These are phyloP conservation scores for Solanum hybrid DNA, from an alignment of 305 asterid genomes.

Conservation along the genomic window DNA sequence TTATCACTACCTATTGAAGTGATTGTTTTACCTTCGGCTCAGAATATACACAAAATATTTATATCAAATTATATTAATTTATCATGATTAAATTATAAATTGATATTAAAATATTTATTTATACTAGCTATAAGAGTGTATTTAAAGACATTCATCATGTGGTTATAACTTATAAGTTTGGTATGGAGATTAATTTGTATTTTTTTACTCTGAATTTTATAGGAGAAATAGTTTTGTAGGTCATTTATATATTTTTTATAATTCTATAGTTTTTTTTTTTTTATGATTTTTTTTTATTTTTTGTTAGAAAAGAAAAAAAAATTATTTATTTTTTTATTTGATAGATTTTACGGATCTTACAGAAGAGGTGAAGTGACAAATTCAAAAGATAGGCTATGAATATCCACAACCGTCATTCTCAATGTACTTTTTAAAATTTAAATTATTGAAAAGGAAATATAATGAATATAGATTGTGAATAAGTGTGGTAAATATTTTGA, in stretches of 20 bases:
- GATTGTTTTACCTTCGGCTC: fast-evolving
- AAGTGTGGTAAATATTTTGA: neutral
- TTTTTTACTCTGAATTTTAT: no score
- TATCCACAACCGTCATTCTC: neutral
- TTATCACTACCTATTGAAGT: neutral
- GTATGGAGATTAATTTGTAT: neutral
- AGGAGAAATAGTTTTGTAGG: neutral
- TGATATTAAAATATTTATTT: no score
- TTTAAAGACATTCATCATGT: neutral
- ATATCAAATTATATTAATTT: no score
- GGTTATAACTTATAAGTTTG: neutral
- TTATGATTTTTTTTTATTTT: no score
- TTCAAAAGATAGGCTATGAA: neutral
- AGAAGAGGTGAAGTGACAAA: neutral
- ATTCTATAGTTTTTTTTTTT: no score
- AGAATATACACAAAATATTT: no score
- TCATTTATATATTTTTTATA: neutral
- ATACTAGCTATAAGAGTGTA: neutral
- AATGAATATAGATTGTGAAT: neutral
- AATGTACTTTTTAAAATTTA: neutral
- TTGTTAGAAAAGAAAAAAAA: no score
- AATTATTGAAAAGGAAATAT: neutral
- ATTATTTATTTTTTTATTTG: no score
- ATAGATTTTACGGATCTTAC: neutral
- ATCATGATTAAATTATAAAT: no score